phyloP scores from a whole-genome alignment of 345 rosid genomes.

The Camelina laxa region DNA sequence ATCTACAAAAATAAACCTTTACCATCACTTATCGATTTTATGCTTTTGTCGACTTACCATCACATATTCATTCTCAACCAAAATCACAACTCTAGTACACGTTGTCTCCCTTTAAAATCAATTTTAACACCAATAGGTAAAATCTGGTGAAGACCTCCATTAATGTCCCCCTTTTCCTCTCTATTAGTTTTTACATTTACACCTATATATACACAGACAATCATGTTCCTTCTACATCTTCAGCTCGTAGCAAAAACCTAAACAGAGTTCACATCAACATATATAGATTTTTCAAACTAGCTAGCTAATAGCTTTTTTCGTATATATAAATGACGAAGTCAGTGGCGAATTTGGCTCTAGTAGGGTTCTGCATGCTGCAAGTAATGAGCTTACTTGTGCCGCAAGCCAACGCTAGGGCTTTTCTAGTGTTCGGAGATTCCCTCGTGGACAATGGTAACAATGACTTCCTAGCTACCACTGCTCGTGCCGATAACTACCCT shows the following conservation, averaged over 20 bases:
- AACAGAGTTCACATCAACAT: slow-evolving; percentile 28
- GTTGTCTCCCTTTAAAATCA: slow-evolving; percentile 11
- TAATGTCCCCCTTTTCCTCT: slow-evolving; percentile 34
- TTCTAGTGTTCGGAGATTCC: slow-evolving; percentile 75
- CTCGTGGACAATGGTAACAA: slow-evolving; percentile 82
- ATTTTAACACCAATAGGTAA: slow-evolving; percentile 32
- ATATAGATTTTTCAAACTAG: neutral
- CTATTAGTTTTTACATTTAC: slow-evolving; percentile 12
- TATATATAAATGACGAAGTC: slow-evolving; percentile 23
- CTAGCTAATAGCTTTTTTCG: neutral
- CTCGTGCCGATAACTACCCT: slow-evolving; percentile 77
- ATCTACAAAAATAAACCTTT: neutral
- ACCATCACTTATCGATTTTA: slow-evolving; percentile 22
- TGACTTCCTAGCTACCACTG: slow-evolving; percentile 72
- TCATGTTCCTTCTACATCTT: slow-evolving; percentile 33
- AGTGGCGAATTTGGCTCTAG: slow-evolving; percentile 16
- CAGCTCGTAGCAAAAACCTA: slow-evolving; percentile 20
- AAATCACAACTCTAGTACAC: slow-evolving; percentile 34
- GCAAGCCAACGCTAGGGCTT: slow-evolving; percentile 56
- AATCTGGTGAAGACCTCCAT: slow-evolving; percentile 39
- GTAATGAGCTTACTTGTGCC: slow-evolving; percentile 33
- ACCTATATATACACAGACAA: slow-evolving; percentile 30
- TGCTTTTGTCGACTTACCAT: neutral
- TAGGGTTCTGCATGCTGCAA: slow-evolving; percentile 34
- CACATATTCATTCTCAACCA: slow-evolving; percentile 38